phyloP scores from a whole-genome alignment of 257 asterid genomes.

The Vinca minor region DNA sequence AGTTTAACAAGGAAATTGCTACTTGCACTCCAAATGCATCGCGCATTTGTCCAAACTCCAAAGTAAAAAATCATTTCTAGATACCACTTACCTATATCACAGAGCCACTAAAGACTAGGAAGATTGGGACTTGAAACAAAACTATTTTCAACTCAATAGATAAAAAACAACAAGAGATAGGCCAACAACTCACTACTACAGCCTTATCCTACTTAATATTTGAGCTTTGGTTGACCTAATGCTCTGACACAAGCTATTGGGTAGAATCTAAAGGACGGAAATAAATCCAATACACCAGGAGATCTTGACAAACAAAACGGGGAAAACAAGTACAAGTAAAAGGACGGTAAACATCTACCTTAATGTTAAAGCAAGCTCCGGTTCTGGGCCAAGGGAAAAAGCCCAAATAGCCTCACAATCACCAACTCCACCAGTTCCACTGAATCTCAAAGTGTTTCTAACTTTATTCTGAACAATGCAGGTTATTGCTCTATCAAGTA shows the following conservation, averaged over 20 bases:
- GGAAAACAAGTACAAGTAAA: neutral
- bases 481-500: conserved; percentile 54
- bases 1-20: neutral
- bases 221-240: neutral
- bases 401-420: conserved; percentile 99
- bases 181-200: neutral
- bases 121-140: neutral
- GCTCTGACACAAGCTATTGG: neutral
- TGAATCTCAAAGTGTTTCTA: conserved; percentile 28
- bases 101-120: neutral
- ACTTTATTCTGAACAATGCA: conserved; percentile 34
- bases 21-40: neutral
- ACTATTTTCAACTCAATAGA: neutral
- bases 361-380: conserved; percentile 82
- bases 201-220: neutral
- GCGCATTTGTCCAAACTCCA: neutral
- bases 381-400: conserved; percentile 92
- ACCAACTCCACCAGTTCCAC: conserved; percentile 26
- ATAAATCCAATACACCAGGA: neutral
- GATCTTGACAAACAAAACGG: neutral
- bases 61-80: neutral
- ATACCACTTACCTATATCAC: neutral
- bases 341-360: conserved; percentile 38
- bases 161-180: neutral
- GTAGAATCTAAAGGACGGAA: neutral